These are phyloP conservation scores for Nannizziopsis arthrosporioides DNA, from an alignment of 2,329 filamentous ascomycete genomes.

Conservation along the genomic window DNA sequence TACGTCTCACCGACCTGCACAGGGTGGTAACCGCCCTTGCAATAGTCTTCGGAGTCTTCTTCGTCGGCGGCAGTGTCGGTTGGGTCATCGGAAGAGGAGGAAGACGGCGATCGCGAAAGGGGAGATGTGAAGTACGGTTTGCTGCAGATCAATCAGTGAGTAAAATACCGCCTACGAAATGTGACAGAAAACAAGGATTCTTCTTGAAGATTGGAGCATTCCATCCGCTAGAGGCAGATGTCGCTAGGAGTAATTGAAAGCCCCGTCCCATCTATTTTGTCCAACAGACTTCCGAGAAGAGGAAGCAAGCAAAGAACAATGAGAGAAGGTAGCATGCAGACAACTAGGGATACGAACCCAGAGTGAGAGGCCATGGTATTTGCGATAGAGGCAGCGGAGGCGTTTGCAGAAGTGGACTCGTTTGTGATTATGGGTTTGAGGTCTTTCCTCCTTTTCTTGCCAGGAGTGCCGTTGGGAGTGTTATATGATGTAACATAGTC, in stretches of 20 bases:
- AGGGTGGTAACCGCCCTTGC: slow-evolving; percentile 96
- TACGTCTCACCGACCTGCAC: slow-evolving; percentile 91
- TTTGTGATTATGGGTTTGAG: slow-evolving; percentile 57
- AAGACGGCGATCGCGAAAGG: slow-evolving; percentile 57
- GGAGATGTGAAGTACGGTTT: slow-evolving; percentile 22
- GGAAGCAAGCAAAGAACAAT: background rate
- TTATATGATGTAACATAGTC: slow-evolving; percentile 19
- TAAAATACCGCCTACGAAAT: background rate
- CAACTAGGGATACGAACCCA: background rate
- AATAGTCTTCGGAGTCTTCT: slow-evolving; percentile 98
- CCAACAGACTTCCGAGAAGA: no score
- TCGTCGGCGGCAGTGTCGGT: slow-evolving; percentile 92
- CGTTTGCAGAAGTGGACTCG: slow-evolving; percentile 32
- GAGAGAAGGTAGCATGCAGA: background rate
- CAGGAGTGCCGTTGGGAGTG: slow-evolving; percentile 44
- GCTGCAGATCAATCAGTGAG: background rate
- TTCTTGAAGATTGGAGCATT: no score
- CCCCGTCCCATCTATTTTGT: no score
- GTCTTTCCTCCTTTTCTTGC: slow-evolving; percentile 55
- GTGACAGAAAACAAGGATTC: no score
- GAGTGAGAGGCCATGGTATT: slow-evolving; percentile 6
- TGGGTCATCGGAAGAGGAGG: slow-evolving; percentile 68
- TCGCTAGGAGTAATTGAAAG: background rate
- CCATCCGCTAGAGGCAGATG: no score
- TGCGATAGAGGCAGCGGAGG: slow-evolving; percentile 5